Base-by-base conservation (phyloP, 2,329 filamentous ascomycete genomes). In the Cladobotryum mycophilum region DNA sequence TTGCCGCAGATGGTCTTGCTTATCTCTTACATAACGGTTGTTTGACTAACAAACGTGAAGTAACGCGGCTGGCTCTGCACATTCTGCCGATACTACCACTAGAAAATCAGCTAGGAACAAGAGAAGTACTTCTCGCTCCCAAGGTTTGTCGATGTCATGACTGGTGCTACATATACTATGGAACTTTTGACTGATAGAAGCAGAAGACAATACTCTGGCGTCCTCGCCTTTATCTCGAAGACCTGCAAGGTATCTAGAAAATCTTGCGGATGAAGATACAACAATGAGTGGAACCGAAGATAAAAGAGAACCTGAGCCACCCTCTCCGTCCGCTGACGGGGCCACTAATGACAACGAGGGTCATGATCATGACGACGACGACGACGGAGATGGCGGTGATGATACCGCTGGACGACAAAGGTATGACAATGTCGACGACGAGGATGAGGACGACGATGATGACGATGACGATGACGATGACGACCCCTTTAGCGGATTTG, bases 21-120 rank as follows among this genome's bases (percentile, higher is more conserved):
- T 38, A 13, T 30, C 8, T 20, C 15, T 6, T 11, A 15, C 5
- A n/a, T 17, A 45, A 20, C 41, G 4, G 4, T 20, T 22, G 43
- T 4, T 15, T 15, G 9, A 45, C 44, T 34, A 33, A 42, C 35
- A 42, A 18, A 37, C 50, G 25, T n/a, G 34, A 14, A 51, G 52
- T 42, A 22, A 25, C 25, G 44, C 51, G 38, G 43, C 35, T 35
- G 41, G 45, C 34, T 37, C 52, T 22, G 33, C 33, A 17, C 45
- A 30, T 36, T 25, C 45, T 14, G 22, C 37, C 34, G 41, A 44
- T 5, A 14, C 20, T 11, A 34, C 85, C 1, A 87, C 82, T 65
- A 80, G 87, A 60, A 90, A 89, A 67, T 83, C 86, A 35, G 83
- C 79, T 63, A 81, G 85, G 55, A 81, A 76, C 64, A 91, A 87